These are phyloP conservation scores for Isoetes taiwanensis DNA, from an alignment of 75 land plant species.

Conservation along the genomic window DNA sequence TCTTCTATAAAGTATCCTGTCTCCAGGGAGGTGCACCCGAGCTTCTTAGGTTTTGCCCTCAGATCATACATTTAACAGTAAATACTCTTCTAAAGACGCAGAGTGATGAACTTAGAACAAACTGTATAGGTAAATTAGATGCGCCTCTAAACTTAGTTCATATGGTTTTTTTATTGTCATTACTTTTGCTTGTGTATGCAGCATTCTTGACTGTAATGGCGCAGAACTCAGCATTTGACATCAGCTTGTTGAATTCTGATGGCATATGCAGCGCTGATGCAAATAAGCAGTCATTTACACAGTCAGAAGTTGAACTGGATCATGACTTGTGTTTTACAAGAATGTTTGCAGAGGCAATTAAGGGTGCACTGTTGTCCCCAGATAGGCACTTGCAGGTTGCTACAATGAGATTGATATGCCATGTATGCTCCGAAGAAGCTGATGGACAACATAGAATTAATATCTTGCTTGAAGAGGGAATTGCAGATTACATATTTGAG, in stretches of 20 bases:
- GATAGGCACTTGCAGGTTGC: constrained; percentile 58
- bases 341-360: constrained; percentile 78
- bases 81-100: constrained; percentile 56
- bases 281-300: constrained; percentile 18
- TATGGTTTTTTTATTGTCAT: not conserved
- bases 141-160: too few species aligned
- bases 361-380: constrained; percentile 82
- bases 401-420: constrained; percentile 39
- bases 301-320: not conserved
- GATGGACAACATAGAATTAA: constrained; percentile 19
- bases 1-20: constrained; percentile 49
- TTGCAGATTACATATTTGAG: constrained; percentile 78
- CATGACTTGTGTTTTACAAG: constrained; percentile 6
- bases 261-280: not conserved
- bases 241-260: constrained; percentile 17
- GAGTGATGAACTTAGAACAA: constrained; percentile 63
- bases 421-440: constrained; percentile 29
- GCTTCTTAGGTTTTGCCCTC: constrained; percentile 24
- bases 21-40: constrained; percentile 25
- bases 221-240: constrained; percentile 29
- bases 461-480: constrained; percentile 58
- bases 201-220: constrained; percentile 54
- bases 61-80: constrained; percentile 35
- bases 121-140: constrained; percentile 94
- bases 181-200: constrained; percentile 8